These are phyloP conservation scores for Candida sojae DNA, from an alignment of 1,139 yeast species.

Conservation along the genomic window DNA sequence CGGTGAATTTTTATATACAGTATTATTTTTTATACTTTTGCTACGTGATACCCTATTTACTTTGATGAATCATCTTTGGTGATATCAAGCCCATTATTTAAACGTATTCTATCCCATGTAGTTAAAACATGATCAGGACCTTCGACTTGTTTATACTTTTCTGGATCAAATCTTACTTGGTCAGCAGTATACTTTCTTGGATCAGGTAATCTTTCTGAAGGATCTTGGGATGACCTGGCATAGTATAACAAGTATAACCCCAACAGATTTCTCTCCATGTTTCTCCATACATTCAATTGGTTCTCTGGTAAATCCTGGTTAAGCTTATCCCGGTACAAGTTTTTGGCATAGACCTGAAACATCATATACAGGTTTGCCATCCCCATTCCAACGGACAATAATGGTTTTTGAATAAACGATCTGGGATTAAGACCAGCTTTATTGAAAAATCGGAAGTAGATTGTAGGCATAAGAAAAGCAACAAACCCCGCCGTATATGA, in stretches of 20 bases:
- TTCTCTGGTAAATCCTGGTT: conserved; percentile 11
- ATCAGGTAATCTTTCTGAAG: conserved; percentile 21
- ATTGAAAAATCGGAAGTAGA: conserved; percentile 16
- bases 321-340: conserved; percentile 21
- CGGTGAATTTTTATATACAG: neutral
- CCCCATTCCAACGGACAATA: conserved; percentile 35
- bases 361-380: conserved; percentile 24
- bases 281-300: conserved; percentile 32
- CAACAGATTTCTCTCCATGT: conserved; percentile 39
- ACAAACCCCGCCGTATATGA: conserved; percentile 26
- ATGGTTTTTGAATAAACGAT: conserved; percentile 28
- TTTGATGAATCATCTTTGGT: neutral
- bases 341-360: conserved; percentile 25
- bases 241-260: conserved; percentile 40
- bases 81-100: conserved; percentile 24
- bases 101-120: conserved; percentile 32
- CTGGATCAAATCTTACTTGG: conserved; percentile 7
- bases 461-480: conserved; percentile 30
- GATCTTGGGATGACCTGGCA: conserved; percentile 33
- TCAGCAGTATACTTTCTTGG: conserved; percentile 6
- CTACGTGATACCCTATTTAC: neutral
- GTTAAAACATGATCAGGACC: conserved; percentile 4
- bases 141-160: conserved; percentile 4
- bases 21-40: neutral
- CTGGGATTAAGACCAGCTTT: conserved; percentile 7